Evolutionary conservation across 2,329 filamentous ascomycete species (phyloP).

Genomic region (Stemphylium beticola): DNA sequence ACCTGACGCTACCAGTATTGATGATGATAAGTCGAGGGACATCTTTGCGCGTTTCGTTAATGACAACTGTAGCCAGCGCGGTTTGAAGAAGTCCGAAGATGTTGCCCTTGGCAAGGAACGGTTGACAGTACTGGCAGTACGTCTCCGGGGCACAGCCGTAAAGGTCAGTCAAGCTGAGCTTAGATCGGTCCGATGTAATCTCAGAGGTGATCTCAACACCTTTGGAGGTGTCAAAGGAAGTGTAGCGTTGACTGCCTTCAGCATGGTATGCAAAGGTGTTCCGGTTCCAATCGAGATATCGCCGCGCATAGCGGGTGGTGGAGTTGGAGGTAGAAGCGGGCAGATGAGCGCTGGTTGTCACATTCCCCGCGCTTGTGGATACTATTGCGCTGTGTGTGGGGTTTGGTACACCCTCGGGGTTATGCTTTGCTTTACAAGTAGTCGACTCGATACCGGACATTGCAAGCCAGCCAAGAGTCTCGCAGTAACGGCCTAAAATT

Average conservation of each 20-base stretch:
- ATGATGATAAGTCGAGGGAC: constrained; percentile 63
- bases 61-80: constrained; percentile 59
- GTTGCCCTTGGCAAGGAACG: constrained; percentile 59
- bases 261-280: constrained; percentile 70
- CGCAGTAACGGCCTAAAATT: constrained; percentile 63
- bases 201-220: constrained; percentile 57
- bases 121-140: constrained; percentile 64
- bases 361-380: constrained; percentile 37
- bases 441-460: constrained; percentile 63
- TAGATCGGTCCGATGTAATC: constrained; percentile 59
- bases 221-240: constrained; percentile 56
- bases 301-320: constrained; percentile 59
- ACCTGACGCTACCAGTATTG: constrained; percentile 67
- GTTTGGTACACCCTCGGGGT: constrained; percentile 52
- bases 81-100: constrained; percentile 62
- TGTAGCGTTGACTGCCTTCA: constrained; percentile 53
- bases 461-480: constrained; percentile 71
- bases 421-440: constrained; percentile 51
- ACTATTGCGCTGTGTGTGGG: constrained; percentile 48
- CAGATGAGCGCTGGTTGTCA: constrained; percentile 43
- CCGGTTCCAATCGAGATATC: constrained; percentile 73
- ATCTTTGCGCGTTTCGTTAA: constrained; percentile 59
- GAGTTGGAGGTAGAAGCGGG: constrained; percentile 40
- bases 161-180: constrained; percentile 62
- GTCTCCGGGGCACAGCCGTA: constrained; percentile 67